Evolutionary conservation across 1,139 yeast genomes (phyloP).

Genomic region (Tardiomyces depauwii): DNA sequence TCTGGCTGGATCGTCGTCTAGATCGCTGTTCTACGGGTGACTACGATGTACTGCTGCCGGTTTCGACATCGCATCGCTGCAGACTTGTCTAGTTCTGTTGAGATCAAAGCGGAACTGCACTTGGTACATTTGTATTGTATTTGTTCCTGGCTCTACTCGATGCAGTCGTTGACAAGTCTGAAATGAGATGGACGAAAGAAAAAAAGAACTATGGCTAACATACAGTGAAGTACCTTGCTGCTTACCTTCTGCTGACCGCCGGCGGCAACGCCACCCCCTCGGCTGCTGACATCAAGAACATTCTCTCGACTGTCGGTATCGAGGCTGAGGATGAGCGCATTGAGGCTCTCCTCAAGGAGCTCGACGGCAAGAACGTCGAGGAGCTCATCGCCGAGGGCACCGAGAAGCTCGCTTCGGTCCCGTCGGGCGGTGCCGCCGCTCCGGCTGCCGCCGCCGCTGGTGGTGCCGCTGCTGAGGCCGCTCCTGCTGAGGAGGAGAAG

Average conservation of each 20-base stretch:
- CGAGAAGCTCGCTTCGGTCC: slow-evolving; percentile 91
- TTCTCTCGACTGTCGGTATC: slow-evolving; percentile 87
- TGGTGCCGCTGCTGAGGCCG: slow-evolving; percentile 61
- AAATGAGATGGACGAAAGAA: too few species aligned
- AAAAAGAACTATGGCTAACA: neutral
- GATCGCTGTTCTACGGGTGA: too few species aligned
- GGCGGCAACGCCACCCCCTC: slow-evolving; percentile 62
- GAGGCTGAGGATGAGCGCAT: slow-evolving; percentile 91
- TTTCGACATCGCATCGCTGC: too few species aligned
- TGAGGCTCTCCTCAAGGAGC: slow-evolving; percentile 73
- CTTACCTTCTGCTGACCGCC: slow-evolving; percentile 35
- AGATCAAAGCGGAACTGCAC: too few species aligned
- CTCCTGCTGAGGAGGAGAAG: slow-evolving; percentile 37
- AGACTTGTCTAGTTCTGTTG: too few species aligned
- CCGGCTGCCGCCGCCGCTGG: slow-evolving; percentile 60
- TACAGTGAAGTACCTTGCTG: slow-evolving; percentile 38
- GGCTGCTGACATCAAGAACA: slow-evolving; percentile 80
- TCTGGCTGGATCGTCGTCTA: too few species aligned
- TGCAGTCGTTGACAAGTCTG: too few species aligned
- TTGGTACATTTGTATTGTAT: too few species aligned
- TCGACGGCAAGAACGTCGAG: slow-evolving; percentile 86
- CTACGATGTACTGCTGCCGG: too few species aligned
- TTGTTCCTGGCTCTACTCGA: too few species aligned
- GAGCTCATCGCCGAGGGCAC: slow-evolving; percentile 96
- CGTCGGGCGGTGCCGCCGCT: slow-evolving; percentile 94